Evolutionary conservation across 345 rosid genomes (phyloP), one percentile per base, ranked within the genome.

Genomic region (Arabidopsis suecica): DNA sequence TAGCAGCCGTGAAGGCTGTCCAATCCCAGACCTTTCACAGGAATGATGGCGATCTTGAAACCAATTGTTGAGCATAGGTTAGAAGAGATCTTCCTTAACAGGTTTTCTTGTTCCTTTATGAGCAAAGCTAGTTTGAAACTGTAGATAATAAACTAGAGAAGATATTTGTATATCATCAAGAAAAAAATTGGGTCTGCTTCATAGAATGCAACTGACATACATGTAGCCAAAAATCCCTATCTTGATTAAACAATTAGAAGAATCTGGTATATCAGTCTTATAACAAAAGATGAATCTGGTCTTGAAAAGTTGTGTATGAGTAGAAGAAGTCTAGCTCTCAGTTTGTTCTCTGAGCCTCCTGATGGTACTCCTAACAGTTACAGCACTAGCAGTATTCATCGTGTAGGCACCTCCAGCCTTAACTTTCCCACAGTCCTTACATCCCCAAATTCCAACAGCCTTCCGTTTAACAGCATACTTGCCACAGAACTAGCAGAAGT

Each of bases 401-500:
- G 95, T 89, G 82, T 91, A 91, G 5, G 95, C 93, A 56, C 97
- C 97, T 14, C 97, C 95, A 0, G 96, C 95, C 75, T 89, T 91
- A 49, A 89, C 88, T 82, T 89, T 89, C 23, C 96, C 93, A 10
- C 93, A 91, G 68, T 89, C 91, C 80, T 89, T 89, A 84, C 93
- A 91, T 5, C 96, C 88, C 97, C 96, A 91, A 36, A 91, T 88
- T 40, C 97, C 97, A 5, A 89, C 96, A 30, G 87, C 93, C 72
- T 88, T 89, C 51, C 97, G 89, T 86, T 89, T 89, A 76, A 91
- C 96, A 5, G 93, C 93, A 73, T 88, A 89, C 93, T 88, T 88
- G 40, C 91, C 91, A 9, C 91, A 88, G 69, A 88, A 88, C 74
- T 88, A 89, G 33, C 91, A 86, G 67, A 88, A 88, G 69, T 67